Conservation (phyloP, 306 rosid species). For the Cucurbita moschata region DNA sequence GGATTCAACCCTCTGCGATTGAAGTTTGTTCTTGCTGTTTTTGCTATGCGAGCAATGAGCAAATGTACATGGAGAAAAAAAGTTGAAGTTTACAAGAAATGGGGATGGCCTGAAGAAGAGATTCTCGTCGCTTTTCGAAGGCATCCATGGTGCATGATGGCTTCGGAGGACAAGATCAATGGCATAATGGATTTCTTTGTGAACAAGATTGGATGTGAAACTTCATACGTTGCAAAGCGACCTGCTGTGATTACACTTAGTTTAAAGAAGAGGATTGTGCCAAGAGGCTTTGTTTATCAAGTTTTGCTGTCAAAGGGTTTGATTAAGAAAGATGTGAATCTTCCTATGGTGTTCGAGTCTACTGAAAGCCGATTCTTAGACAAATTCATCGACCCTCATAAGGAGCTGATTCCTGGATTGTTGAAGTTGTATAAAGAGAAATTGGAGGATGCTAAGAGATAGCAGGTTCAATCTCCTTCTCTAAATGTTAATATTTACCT, state of each 20-base stretch:
- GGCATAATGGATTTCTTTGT: slow-evolving; percentile 24
- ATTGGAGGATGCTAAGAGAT: background rate
- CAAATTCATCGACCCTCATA: slow-evolving; percentile 8
- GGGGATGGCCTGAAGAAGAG: slow-evolving; percentile 47
- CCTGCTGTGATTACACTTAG: slow-evolving; percentile 4
- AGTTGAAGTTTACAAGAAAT: slow-evolving; percentile 20
- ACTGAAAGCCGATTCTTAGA: slow-evolving; percentile 5
- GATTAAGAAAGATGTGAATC: background rate
- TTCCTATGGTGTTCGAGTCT: background rate
- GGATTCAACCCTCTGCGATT: slow-evolving; percentile 18
- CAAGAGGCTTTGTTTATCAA: slow-evolving; percentile 19
- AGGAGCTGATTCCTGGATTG: slow-evolving; percentile 9
- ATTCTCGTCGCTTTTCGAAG: slow-evolving; percentile 16
- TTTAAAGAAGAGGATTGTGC: slow-evolving; percentile 29
- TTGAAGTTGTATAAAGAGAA: slow-evolving; percentile 16
- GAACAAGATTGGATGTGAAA: slow-evolving; percentile 15
- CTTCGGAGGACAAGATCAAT: slow-evolving; percentile 21
- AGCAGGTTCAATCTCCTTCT: background rate
- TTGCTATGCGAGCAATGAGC: slow-evolving; percentile 6
- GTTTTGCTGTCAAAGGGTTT: slow-evolving; percentile 21
- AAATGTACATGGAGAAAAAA: slow-evolving; percentile 26
- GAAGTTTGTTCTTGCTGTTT: slow-evolving; percentile 15
- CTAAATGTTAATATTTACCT: no score
- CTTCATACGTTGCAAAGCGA: slow-evolving; percentile 6
- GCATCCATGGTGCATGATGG: slow-evolving; percentile 22